Evolutionary conservation across 495 filamentous ascomycete genomes (phyloP).

Genomic region (Penicillium paxilli): DNA sequence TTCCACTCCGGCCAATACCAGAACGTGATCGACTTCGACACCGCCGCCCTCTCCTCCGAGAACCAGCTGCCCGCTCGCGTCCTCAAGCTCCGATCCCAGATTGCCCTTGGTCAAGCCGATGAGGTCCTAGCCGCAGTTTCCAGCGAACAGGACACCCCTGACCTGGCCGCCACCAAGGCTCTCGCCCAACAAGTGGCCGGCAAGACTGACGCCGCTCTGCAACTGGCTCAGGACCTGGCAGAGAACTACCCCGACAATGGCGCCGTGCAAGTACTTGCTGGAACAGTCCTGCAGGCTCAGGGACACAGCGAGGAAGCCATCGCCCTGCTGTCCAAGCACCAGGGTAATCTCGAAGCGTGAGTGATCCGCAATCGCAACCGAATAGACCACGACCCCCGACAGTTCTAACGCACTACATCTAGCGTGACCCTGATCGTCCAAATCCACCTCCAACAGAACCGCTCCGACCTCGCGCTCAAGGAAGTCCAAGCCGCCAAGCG

Average conservation of each 20-base stretch:
- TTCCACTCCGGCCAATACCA: constrained; percentile 93
- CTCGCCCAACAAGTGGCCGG: constrained; percentile 69
- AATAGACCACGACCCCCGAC: constrained; percentile 1
- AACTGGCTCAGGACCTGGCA: constrained; percentile 64
- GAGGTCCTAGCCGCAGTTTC: constrained; percentile 68
- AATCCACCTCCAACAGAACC: constrained; percentile 88
- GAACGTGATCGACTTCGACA: constrained; percentile 77
- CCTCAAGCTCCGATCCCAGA: constrained; percentile 74
- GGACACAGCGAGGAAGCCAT: constrained; percentile 84
- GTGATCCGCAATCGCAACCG: constrained; percentile 29
- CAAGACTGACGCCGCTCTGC: constrained; percentile 59
- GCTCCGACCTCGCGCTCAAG: constrained; percentile 84
- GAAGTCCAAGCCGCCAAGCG: constrained; percentile 86
- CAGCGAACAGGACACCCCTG: constrained; percentile 62
- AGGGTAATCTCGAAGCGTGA: constrained; percentile 81
- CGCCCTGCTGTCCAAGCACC: constrained; percentile 72
- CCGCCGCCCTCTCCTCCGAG: constrained; percentile 68
- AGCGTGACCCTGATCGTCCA: constrained; percentile 78
- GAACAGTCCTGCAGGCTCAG: constrained; percentile 72
- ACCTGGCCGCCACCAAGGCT: constrained; percentile 75
- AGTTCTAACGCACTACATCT: not conserved
- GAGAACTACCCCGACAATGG: constrained; percentile 66
- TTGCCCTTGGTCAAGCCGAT: constrained; percentile 75
- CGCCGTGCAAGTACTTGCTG: constrained; percentile 77
- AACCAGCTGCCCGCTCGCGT: constrained; percentile 79